Evolutionary conservation across 2,329 filamentous ascomycete genomes (phyloP).

Genomic region (Lomentospora prolificans): DNA sequence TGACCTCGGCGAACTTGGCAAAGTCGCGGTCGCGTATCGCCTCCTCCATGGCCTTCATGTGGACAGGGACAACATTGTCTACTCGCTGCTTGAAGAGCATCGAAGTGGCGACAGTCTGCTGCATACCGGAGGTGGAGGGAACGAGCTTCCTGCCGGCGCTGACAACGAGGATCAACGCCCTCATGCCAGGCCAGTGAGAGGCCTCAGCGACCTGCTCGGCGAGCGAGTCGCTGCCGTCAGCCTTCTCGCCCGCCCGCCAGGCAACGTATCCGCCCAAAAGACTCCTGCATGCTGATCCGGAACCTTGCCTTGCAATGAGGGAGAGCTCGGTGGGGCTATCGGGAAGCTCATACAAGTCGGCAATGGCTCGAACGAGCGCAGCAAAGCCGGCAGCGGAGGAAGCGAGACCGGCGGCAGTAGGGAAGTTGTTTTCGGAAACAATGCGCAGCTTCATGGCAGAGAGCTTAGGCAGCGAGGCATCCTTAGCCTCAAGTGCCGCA

Average conservation of each 20-base stretch:
- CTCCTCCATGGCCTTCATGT: slow-evolving; percentile 78
- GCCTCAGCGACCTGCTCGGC: slow-evolving; percentile 84
- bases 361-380: slow-evolving; percentile 72
- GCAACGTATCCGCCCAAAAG: slow-evolving; percentile 94
- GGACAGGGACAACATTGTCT: slow-evolving; percentile 63
- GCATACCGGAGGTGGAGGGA: slow-evolving; percentile 88
- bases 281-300: slow-evolving; percentile 85
- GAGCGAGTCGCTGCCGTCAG: slow-evolving; percentile 76
- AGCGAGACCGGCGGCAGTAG: slow-evolving; percentile 83
- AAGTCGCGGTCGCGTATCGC: slow-evolving; percentile 76
- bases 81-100: slow-evolving; percentile 75
- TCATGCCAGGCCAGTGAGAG: slow-evolving; percentile 91
- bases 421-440: slow-evolving; percentile 98
- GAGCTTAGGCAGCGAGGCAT: slow-evolving; percentile 72
- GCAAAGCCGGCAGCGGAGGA: slow-evolving; percentile 62
- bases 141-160: slow-evolving; percentile 95
- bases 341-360: slow-evolving; percentile 80
- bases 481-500: slow-evolving; percentile 59
- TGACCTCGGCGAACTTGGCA: slow-evolving; percentile 74
- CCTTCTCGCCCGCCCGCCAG: slow-evolving; percentile 70
- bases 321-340: slow-evolving; percentile 75
- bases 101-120: slow-evolving; percentile 87
- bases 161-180: slow-evolving; percentile 81
- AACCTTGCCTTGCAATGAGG: slow-evolving; percentile 84
- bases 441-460: slow-evolving; percentile 69